These are phyloP conservation scores for Termitomyces sp. DNA, from an alignment of 768 basidiomycete genomes.

Conservation along the genomic window DNA sequence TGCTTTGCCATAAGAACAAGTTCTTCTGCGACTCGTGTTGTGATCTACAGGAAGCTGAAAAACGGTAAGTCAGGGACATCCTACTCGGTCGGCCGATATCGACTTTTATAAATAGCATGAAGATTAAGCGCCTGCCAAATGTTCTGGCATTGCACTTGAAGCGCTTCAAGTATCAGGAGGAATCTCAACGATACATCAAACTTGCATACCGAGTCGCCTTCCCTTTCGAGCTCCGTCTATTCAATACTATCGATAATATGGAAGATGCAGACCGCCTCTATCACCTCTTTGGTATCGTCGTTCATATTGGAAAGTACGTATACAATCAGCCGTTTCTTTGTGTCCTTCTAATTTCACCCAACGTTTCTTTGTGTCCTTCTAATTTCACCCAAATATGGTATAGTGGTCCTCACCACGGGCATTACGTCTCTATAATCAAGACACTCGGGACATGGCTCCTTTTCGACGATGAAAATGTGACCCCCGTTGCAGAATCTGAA, in stretches of 20 bases:
- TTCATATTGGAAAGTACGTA: slow-evolving; percentile 97
- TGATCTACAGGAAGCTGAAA: slow-evolving; percentile 96
- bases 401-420: slow-evolving; percentile 97
- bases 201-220: slow-evolving; percentile 96
- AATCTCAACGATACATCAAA: slow-evolving; percentile 86
- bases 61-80: slow-evolving; percentile 53
- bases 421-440: slow-evolving; percentile 95
- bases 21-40: slow-evolving; percentile 98
- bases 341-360: slow-evolving; percentile 2
- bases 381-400: slow-evolving; percentile 8
- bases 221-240: slow-evolving; percentile 88
- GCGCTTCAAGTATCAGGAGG: slow-evolving; percentile 98
- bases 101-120: slow-evolving; percentile 63
- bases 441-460: slow-evolving; percentile 81
- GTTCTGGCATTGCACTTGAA: slow-evolving; percentile 94
- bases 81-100: not conserved
- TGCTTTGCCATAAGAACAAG: slow-evolving; percentile 97
- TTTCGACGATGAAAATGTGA: slow-evolving; percentile 95
- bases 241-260: slow-evolving; percentile 95
- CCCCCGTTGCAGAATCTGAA: slow-evolving; percentile 80
- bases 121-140: slow-evolving; percentile 95
- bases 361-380: not conserved
- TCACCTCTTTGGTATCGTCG: slow-evolving; percentile 92
- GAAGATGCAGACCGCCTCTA: slow-evolving; percentile 90
- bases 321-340: not conserved